These are phyloP conservation scores for Neofusicoccum umdonicola DNA, from an alignment of 2,329 filamentous ascomycete species.

Conservation along the genomic window DNA sequence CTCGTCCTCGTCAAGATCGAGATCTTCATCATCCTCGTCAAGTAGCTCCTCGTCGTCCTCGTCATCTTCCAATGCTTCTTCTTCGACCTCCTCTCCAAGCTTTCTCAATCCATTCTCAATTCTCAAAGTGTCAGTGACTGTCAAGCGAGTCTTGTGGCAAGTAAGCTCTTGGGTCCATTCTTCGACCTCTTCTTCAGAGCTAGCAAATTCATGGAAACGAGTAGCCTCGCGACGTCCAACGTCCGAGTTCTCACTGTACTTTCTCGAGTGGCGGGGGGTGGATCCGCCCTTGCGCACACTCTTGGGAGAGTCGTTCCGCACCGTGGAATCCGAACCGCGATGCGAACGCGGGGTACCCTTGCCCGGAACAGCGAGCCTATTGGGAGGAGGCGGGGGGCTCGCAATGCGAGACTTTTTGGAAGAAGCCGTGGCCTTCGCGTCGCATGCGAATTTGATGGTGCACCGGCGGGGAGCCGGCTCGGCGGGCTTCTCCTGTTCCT, in stretches of 20 bases:
- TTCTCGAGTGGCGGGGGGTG: conserved; percentile 31
- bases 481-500: conserved; percentile 22
- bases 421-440: conserved; percentile 45
- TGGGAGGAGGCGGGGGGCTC: conserved; percentile 42
- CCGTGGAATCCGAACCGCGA: conserved; percentile 51
- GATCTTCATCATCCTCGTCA: conserved; percentile 43
- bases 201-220: conserved; percentile 87
- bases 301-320: conserved; percentile 49
- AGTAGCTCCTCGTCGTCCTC: conserved; percentile 63
- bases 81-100: conserved; percentile 84
- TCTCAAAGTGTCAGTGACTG: conserved; percentile 81
- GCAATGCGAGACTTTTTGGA: conserved; percentile 31
- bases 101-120: conserved; percentile 88
- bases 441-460: conserved; percentile 72
- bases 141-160: conserved; percentile 68
- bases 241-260: conserved; percentile 38
- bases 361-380: conserved; percentile 28
- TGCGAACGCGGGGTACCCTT: conserved; percentile 34
- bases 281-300: conserved; percentile 38
- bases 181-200: conserved; percentile 70
- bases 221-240: conserved; percentile 54
- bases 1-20: conserved; percentile 29
- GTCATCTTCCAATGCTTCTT: conserved; percentile 75
- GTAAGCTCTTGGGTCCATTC: conserved; percentile 82
- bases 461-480: conserved; percentile 55